Evolutionary conservation across 306 rosid species (phyloP).

Genomic region (Quercus mongolica): DNA sequence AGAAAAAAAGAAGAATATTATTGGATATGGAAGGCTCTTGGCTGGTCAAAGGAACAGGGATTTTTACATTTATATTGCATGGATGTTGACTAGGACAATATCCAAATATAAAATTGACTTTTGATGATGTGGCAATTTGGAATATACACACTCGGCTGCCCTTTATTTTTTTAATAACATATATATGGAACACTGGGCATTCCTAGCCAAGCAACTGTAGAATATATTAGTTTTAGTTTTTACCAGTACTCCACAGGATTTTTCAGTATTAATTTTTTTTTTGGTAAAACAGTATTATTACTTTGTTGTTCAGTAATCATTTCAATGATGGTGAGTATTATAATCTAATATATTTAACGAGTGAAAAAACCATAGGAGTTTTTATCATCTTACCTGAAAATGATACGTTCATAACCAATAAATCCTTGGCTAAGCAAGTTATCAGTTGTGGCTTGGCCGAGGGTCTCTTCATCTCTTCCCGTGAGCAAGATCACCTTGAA

Average conservation of each 20-base stretch:
- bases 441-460: constrained; percentile 42
- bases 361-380: background rate
- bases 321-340: too few species aligned
- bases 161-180: too few species aligned
- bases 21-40: background rate
- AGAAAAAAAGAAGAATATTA: too few species aligned
- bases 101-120: background rate
- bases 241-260: too few species aligned
- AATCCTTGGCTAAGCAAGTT: constrained; percentile 70
- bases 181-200: too few species aligned
- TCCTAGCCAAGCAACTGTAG: too few species aligned
- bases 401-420: constrained; percentile 61
- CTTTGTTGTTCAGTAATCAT: too few species aligned
- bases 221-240: too few species aligned
- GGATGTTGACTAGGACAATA: constrained; percentile 13
- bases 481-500: constrained; percentile 70
- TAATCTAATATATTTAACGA: too few species aligned
- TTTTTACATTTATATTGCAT: background rate
- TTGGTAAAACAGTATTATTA: too few species aligned
- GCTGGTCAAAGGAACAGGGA: background rate
- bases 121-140: background rate
- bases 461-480: constrained; percentile 58
- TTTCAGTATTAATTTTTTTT: too few species aligned
- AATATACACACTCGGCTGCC: background rate
- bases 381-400: constrained; percentile 51